Evolutionary conservation across 768 basidiomycete genomes (phyloP).

Genomic region (Podaxis carcinomalis): DNA sequence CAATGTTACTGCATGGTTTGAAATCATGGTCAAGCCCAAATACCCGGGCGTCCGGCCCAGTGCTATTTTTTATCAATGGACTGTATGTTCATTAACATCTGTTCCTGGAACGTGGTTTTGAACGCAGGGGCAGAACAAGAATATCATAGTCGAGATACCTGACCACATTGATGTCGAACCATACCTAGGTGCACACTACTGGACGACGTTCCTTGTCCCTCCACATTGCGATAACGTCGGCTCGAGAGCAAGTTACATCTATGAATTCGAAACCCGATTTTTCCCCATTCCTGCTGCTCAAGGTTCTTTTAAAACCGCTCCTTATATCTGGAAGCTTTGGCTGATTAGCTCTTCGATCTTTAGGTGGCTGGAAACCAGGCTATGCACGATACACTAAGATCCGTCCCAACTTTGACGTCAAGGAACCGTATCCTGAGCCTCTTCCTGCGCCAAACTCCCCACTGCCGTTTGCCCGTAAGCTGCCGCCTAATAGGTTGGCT

Average conservation of each 20-base stretch:
- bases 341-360: not conserved
- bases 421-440: constrained; percentile 21
- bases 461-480: constrained; percentile 17
- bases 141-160: constrained; percentile 28
- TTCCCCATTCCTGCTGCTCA: constrained; percentile 22
- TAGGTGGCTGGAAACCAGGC: constrained; percentile 5
- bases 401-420: constrained; percentile 19
- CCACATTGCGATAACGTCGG: constrained; percentile 4
- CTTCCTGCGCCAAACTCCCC: constrained; percentile 18
- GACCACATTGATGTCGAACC: constrained; percentile 20
- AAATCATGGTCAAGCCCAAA: constrained; percentile 27
- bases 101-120: not conserved
- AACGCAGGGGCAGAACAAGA: constrained; percentile 18
- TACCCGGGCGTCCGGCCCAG: constrained; percentile 22
- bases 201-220: constrained; percentile 21
- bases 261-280: constrained; percentile 26
- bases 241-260: constrained; percentile 21
- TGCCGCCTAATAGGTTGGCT: constrained; percentile 1
- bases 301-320: not conserved
- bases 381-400: constrained; percentile 16
- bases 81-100: constrained; percentile 17
- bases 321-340: not conserved
- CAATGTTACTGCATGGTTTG: constrained; percentile 30
- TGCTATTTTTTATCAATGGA: constrained; percentile 26
- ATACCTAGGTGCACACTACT: constrained; percentile 24